Base-by-base conservation (phyloP, 371 early-diverging fungal genomes). In the Vairimorpha ceranae region DNA sequence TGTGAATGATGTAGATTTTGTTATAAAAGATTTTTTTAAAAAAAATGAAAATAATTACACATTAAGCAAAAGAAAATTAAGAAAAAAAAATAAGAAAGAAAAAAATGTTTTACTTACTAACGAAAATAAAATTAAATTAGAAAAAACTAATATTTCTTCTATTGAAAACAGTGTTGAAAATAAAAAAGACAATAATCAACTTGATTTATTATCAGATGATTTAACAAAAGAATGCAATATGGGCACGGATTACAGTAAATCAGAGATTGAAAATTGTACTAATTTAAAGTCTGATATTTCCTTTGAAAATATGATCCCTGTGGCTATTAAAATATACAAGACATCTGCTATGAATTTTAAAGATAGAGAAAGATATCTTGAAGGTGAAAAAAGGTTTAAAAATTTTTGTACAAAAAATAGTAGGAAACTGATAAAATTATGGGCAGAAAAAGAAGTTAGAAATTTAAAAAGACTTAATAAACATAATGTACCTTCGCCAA, bases 391-490 rank as follows among this genome's bases (percentile, higher is more conserved):
- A 80, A 88, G 99, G 52, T 99, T 95, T 86, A 86, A 93, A 45
- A 91, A 90, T 77, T 97, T 94, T 30, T 94, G 95, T 83, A 88
- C 86, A 73, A 88, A 89, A 76, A 99, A 99, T 82, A 94, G 97
- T 23, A 86, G 97, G 78, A 97, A 97, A 85, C 93, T 99, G 91
- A 94, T 97, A 71, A 91, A 93, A 85, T 85, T 94, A 35, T 99
- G 99, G 99, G 97, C 97, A 0, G 99, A 99, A 81, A 99, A 99
- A 85, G 97, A 99, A 83, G 92, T 95, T 89, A 87, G 99, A 71
- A 99, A 99, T 81, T 83, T 97, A 79, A 92, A 93, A 81, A 88
- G 94, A 67, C 77, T 98, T 32, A 86, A 89, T 61, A 88, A 86
- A 27, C 90, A 90, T 0, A 94, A 92, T 0, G 92, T 98, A 27